These are phyloP conservation scores for Apiospora koreana DNA, from an alignment of 2,329 filamentous ascomycete species.

Conservation along the genomic window DNA sequence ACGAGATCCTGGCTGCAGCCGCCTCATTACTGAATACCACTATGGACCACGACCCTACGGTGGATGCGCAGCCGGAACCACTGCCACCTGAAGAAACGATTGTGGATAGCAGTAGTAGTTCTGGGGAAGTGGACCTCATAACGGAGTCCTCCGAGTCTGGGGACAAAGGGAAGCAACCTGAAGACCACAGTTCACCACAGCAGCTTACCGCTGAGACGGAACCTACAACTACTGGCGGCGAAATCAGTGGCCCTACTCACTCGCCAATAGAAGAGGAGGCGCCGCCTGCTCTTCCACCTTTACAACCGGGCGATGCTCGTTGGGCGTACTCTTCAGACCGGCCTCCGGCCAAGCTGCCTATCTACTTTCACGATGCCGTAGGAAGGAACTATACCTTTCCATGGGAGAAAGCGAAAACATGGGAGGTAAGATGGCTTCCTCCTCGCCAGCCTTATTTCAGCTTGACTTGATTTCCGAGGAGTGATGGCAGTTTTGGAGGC, in stretches of 20 bases:
- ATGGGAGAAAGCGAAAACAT: constrained; percentile 64
- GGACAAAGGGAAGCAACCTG: not conserved
- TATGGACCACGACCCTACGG: not conserved
- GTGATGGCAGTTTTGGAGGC: too few relatives aligned
- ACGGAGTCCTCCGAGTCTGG: not conserved
- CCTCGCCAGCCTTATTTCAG: not conserved
- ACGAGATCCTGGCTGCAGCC: not conserved
- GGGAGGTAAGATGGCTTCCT: constrained; percentile 47
- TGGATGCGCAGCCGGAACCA: not conserved
- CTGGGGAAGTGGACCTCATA: not conserved
- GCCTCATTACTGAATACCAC: not conserved
- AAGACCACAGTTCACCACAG: not conserved
- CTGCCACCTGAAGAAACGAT: not conserved
- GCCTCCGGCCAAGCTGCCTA: constrained; percentile 45
- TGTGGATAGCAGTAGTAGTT: not conserved
- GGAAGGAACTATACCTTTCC: constrained; percentile 67
- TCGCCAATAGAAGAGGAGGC: constrained; percentile 5
- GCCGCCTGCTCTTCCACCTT: constrained; percentile 15
- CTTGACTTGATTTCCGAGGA: not conserved
- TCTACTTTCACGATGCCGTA: constrained; percentile 67
- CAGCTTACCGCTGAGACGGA: not conserved
- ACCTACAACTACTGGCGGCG: not conserved
- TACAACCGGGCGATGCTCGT: constrained; percentile 21
- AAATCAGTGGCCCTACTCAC: not conserved
- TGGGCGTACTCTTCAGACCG: constrained; percentile 28